Conservation (phyloP, 495 filamentous ascomycete genomes). For the Trichoderma virens region DNA sequence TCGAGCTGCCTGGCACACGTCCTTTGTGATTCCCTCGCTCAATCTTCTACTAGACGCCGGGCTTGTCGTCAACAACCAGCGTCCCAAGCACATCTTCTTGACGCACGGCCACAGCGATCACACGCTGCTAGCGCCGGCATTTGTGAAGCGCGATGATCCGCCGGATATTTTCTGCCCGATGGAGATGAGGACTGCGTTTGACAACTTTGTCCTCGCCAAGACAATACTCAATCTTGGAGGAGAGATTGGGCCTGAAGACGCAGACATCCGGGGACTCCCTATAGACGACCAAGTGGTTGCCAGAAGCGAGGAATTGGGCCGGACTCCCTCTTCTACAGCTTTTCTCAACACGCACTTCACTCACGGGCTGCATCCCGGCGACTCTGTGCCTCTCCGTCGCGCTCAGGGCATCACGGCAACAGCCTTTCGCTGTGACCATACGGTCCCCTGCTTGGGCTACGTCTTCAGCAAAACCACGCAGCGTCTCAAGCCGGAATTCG, state of each 20-base stretch:
- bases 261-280: not conserved
- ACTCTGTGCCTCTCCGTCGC: conserved; percentile 19
- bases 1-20: conserved; percentile 36
- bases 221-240: conserved; percentile 24
- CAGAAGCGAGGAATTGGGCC: not conserved
- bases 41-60: conserved; percentile 33
- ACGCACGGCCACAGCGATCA: conserved; percentile 37
- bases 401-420: conserved; percentile 20
- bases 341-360: conserved; percentile 20
- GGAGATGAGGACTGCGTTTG: conserved; percentile 22
- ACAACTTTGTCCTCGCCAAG: conserved; percentile 23
- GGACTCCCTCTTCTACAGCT: not conserved
- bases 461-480: conserved; percentile 24
- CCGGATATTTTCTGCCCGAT: conserved; percentile 29
- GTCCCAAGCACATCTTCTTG: conserved; percentile 35
- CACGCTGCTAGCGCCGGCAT: conserved; percentile 25
- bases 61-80: conserved; percentile 25
- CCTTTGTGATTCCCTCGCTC: conserved; percentile 31
- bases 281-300: conserved; percentile 1
- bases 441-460: conserved; percentile 31
- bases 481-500: conserved; percentile 22
- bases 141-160: conserved; percentile 24
- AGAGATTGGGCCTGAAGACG: conserved; percentile 11
- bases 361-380: conserved; percentile 17
- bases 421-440: conserved; percentile 29